Percentiles rank a stretch among this genome's conserved stretches.
These are phyloP conservation scores for Sporobolus alterniflorus DNA, from an alignment of 202 grass and related monocot genomes.

Conservation along the genomic window DNA sequence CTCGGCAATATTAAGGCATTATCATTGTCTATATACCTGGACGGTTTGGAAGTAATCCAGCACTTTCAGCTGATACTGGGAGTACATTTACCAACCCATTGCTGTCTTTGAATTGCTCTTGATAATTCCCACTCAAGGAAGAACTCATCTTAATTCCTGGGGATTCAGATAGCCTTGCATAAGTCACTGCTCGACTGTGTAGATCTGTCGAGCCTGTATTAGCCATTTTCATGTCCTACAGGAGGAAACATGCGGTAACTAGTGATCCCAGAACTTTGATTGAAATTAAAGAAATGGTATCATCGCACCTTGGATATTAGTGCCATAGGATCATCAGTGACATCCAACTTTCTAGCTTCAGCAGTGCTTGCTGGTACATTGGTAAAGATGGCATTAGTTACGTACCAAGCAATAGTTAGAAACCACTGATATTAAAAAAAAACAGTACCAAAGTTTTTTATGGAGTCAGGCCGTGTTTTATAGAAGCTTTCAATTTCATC, in stretches of 20 bases:
- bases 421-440: background rate
- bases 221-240: slow-evolving; percentile 56
- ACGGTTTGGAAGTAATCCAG: slow-evolving; percentile 77
- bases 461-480: slow-evolving; percentile 18
- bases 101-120: slow-evolving; percentile 37
- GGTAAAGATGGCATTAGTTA: slow-evolving; percentile 24
- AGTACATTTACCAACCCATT: slow-evolving; percentile 62
- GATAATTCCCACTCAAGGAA: slow-evolving; percentile 11
- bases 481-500: slow-evolving; percentile 42
- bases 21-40: slow-evolving; percentile 41
- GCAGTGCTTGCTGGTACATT: slow-evolving; percentile 21
- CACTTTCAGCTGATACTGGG: slow-evolving; percentile 88
- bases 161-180: slow-evolving; percentile 63
- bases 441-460: slow-evolving; percentile 20
- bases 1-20: background rate
- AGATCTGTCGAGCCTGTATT: slow-evolving; percentile 54
- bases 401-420: slow-evolving; percentile 10
- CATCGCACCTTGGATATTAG: slow-evolving; percentile 54
- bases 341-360: slow-evolving; percentile 40
- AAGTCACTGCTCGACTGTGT: slow-evolving; percentile 72
- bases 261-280: background rate
- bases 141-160: slow-evolving; percentile 43
- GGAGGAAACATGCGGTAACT: slow-evolving; percentile 15
- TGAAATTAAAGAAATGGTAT: slow-evolving; percentile 14
- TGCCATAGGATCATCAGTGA: slow-evolving; percentile 5